These are phyloP conservation scores for Nothophytophthora sp. DNA, from an alignment of 352 stramenopile species.

Conservation along the genomic window DNA sequence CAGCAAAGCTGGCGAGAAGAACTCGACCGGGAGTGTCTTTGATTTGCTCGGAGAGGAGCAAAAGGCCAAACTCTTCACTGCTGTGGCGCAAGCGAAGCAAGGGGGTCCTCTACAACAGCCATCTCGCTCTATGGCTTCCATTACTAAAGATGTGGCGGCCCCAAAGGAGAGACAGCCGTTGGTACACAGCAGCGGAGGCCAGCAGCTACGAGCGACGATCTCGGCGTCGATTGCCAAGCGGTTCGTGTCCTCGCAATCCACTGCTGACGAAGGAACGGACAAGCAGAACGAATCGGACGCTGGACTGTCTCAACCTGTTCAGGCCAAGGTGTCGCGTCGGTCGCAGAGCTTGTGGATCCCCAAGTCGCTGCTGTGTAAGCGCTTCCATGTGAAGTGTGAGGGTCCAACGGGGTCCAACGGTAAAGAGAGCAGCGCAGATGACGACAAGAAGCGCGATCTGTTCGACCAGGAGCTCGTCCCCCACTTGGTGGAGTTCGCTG, in stretches of 20 bases:
- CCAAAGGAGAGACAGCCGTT: conserved; percentile 40
- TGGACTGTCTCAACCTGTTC: neutral
- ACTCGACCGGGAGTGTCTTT: conserved; percentile 49
- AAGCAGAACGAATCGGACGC: neutral
- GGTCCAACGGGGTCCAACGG: conserved; percentile 27
- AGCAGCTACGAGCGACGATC: conserved; percentile 74
- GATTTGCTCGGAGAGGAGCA: conserved; percentile 51
- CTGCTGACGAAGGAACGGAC: conserved; percentile 7
- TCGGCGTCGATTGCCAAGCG: conserved; percentile 81
- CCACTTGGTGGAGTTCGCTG: conserved; percentile 68
- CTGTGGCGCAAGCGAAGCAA: conserved; percentile 37
- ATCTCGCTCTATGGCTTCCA: neutral
- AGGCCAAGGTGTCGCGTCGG: conserved; percentile 45
- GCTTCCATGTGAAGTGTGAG: conserved; percentile 75
- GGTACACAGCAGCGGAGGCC: conserved; percentile 22
- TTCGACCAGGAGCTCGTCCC: conserved; percentile 77
- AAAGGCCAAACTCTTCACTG: conserved; percentile 45
- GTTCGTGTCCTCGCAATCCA: conserved; percentile 57
- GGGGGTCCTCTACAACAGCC: neutral
- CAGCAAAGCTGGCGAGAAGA: neutral
- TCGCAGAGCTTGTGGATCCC: conserved; percentile 65
- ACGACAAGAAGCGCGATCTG: conserved; percentile 38
- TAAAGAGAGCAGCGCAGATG: conserved; percentile 20
- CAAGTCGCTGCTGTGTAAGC: conserved; percentile 76
- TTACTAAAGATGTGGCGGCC: conserved; percentile 2